A percentile compares a stretch with the other conserved stretches of the same genome.
These are phyloP conservation scores for Bremia lactucae DNA, from an alignment of 352 stramenopile species.

Conservation along the genomic window DNA sequence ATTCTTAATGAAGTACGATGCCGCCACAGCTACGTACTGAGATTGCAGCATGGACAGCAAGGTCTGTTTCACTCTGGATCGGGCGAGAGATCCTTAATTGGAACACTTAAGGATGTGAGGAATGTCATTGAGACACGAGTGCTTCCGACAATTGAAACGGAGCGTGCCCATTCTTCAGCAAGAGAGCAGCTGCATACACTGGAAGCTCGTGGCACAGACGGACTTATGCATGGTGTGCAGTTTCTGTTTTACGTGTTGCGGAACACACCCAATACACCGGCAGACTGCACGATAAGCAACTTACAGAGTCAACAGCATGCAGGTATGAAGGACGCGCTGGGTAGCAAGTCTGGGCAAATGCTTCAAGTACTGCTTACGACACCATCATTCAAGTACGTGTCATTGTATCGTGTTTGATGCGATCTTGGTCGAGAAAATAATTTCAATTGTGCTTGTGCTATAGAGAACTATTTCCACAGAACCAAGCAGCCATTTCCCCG, in stretches of 20 bases:
- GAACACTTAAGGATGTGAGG: constrained; percentile 73
- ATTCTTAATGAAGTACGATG: constrained; percentile 68
- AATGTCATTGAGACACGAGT: constrained; percentile 71
- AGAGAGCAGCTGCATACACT: constrained; percentile 72
- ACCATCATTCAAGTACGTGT: constrained; percentile 66
- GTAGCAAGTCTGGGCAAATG: constrained; percentile 78
- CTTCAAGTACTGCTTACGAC: constrained; percentile 71
- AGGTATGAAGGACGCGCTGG: constrained; percentile 81
- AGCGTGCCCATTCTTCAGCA: constrained; percentile 69
- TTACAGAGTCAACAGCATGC: constrained; percentile 69
- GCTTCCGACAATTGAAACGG: constrained; percentile 69
- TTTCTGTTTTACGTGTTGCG: constrained; percentile 82
- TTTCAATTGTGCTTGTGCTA: background rate
- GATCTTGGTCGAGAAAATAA: background rate
- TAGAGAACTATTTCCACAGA: constrained; percentile 45
- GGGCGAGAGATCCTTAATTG: constrained; percentile 64
- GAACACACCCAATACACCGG: constrained; percentile 75
- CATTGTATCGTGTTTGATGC: background rate
- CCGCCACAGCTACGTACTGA: constrained; percentile 63
- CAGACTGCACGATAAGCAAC: constrained; percentile 78
- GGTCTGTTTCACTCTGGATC: constrained; percentile 68
- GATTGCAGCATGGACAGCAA: constrained; percentile 72
- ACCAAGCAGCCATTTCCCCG: constrained; percentile 17
- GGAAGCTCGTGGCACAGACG: constrained; percentile 65
- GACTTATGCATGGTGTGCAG: constrained; percentile 79